phyloP scores from a whole-genome alignment of 345 rosid species.

The Salix brachista region DNA sequence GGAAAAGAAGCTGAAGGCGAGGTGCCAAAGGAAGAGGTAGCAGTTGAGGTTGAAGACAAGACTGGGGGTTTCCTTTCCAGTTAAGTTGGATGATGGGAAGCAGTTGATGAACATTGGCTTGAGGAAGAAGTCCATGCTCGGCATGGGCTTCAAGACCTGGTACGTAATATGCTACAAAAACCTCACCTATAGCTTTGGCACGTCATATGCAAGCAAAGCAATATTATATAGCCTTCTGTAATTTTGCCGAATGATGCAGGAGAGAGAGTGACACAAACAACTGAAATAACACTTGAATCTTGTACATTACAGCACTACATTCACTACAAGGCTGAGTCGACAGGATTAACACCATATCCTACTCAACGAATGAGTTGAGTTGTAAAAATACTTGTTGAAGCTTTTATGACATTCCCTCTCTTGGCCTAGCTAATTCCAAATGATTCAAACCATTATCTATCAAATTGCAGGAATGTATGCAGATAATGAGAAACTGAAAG shows the following conservation, averaged over 20 bases:
- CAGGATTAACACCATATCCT: too few relatives aligned
- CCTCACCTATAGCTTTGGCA: constrained; percentile 37
- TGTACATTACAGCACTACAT: too few relatives aligned
- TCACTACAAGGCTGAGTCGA: too few relatives aligned
- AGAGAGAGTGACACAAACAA: too few relatives aligned
- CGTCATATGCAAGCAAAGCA: background rate
- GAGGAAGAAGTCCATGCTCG: constrained; percentile 45
- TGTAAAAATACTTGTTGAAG: too few relatives aligned
- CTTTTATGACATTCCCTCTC: too few relatives aligned
- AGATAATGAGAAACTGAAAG: constrained; percentile 40
- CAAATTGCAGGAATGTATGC: constrained; percentile 38
- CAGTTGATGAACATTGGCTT: constrained; percentile 32
- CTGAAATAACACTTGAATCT: too few relatives aligned
- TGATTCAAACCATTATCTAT: background rate
- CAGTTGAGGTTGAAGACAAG: constrained; percentile 44
- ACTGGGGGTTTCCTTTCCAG: constrained; percentile 44
- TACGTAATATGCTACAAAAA: background rate
- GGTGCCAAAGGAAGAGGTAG: constrained; percentile 22
- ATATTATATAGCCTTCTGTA: too few relatives aligned
- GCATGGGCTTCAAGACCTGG: constrained; percentile 47
- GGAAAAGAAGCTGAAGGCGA: background rate
- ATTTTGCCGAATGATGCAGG: too few relatives aligned
- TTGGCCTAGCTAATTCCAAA: too few relatives aligned
- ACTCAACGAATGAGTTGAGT: too few relatives aligned
- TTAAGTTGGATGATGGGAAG: constrained; percentile 47